phyloP scores from a whole-genome alignment of 2,329 filamentous ascomycete genomes.

The Parascedosporium putredinis region DNA sequence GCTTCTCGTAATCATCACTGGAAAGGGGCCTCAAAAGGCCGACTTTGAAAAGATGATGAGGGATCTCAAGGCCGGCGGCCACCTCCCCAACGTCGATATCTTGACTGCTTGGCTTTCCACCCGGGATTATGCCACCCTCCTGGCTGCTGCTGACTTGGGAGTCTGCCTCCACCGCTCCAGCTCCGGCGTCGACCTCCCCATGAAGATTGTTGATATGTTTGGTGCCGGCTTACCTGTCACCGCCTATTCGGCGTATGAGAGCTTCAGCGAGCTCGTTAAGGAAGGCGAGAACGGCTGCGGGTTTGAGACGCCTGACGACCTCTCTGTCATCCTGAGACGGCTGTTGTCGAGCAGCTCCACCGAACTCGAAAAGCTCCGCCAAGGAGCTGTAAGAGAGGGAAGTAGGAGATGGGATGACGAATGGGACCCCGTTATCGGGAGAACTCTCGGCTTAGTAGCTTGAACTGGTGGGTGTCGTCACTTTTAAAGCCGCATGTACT shows the following conservation, averaged over 20 bases:
- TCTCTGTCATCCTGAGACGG: conserved; percentile 51
- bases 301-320: conserved; percentile 60
- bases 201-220: conserved; percentile 99
- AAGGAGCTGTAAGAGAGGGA: conserved; percentile 66
- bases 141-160: conserved; percentile 79
- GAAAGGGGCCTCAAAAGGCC: conserved; percentile 77
- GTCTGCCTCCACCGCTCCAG: conserved; percentile 88
- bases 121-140: conserved; percentile 71
- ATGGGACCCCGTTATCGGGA: conserved; percentile 76
- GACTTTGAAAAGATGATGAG: conserved; percentile 60
- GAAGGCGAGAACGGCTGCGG: conserved; percentile 80
- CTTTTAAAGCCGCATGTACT: not conserved
- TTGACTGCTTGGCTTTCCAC: conserved; percentile 77
- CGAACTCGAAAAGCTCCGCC: conserved; percentile 50
- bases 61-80: conserved; percentile 47
- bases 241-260: conserved; percentile 76
- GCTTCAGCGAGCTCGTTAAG: conserved; percentile 81
- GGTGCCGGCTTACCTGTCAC: conserved; percentile 84
- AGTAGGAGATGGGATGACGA: conserved; percentile 78
- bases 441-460: conserved; percentile 46
- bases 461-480: not conserved
- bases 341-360: conserved; percentile 44
- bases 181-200: conserved; percentile 89
- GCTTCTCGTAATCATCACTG: conserved; percentile 85
- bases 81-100: conserved; percentile 61